Conservation (phyloP, 768 basidiomycete genomes). For the Boletus sp. region DNA sequence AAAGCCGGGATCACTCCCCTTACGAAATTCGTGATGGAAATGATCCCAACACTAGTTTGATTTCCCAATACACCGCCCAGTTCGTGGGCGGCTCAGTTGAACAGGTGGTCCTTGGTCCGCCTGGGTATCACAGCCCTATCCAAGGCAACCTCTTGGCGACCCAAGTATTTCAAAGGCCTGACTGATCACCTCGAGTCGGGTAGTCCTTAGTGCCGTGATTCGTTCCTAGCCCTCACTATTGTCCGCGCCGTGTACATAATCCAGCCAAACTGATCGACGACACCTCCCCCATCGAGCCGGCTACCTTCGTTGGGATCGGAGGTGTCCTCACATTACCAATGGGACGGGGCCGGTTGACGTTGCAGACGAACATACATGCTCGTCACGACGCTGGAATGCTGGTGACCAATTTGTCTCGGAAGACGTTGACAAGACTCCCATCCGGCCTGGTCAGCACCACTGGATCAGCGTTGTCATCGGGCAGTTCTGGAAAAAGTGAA, state of each 20-base stretch:
- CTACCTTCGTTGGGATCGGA: conserved; percentile 56
- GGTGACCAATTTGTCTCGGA: too few relatives aligned
- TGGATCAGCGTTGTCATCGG: too few relatives aligned
- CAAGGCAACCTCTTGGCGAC: conserved; percentile 37
- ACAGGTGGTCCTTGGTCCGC: conserved; percentile 35
- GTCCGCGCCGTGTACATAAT: conserved; percentile 55
- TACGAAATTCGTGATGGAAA: conserved; percentile 44
- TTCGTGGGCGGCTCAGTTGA: too few relatives aligned
- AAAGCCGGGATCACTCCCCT: conserved; percentile 56
- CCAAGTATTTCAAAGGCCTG: conserved; percentile 27
- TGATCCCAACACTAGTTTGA: too few relatives aligned
- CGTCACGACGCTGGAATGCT: too few relatives aligned
- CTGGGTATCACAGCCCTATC: conserved; percentile 58
- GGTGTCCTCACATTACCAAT: conserved; percentile 36
- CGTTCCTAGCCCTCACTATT: conserved; percentile 41
- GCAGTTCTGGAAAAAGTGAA: too few relatives aligned
- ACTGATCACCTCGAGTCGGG: conserved; percentile 6
- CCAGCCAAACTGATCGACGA: conserved; percentile 48
- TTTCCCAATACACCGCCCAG: too few relatives aligned
- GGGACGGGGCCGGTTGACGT: too few relatives aligned
- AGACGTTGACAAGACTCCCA: too few relatives aligned
- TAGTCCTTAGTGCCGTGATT: background rate
- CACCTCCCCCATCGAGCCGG: conserved; percentile 40
- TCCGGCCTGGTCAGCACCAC: too few relatives aligned
- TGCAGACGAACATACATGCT: too few relatives aligned